Evolutionary conservation across 768 basidiomycete species (phyloP), one percentile per base, ranked within the genome.

Genomic region (Kwoniella botswanensis): DNA sequence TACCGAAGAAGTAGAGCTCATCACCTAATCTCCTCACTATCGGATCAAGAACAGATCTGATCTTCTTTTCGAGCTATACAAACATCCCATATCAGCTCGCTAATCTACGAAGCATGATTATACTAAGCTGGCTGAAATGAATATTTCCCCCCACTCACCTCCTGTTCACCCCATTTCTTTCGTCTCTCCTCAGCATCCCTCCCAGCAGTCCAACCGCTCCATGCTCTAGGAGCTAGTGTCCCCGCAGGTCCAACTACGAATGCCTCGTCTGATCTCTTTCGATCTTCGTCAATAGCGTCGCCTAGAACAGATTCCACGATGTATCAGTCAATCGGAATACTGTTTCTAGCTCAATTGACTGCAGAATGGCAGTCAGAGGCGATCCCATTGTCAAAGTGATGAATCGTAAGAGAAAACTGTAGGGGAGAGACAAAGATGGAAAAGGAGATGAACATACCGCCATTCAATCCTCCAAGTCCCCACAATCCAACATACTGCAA

Each of bases 191-290:
- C 79, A 41, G 64, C 50, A 58, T 80, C 76, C 22, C 70, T 44
- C 4, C 75, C 79, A 0, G 75, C 71, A 5, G 69, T 70, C 77
- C 76, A 80, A n/a, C 79, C 79, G 29, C 61, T 68, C 79, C 79
- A 80, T 24, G 71, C 74, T 43, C 72, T 55, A 22, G 79, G 79
- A 10, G 76, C 77, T 22, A 68, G 26, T 17, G 79, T 80, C 9
- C 79, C 79, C 26, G 71, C 79, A 1, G 79, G 77, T 11, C 68
- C 79, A 9, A 74, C 71, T 15, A 80, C 72, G 52, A 68, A 73
- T 18, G 52, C 67, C 13, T 76, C 75, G 43, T 70, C 67, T 5
- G 70, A 29, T 52, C 65, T 53, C 24, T 70, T 62, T 52, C 68
- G 26, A 57, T 79, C 76, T 63, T 77, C 76, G 17, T 75, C 74